phyloP scores from a whole-genome alignment of 371 early-diverging fungal genomes.

The Lichtheimia ramosa region DNA sequence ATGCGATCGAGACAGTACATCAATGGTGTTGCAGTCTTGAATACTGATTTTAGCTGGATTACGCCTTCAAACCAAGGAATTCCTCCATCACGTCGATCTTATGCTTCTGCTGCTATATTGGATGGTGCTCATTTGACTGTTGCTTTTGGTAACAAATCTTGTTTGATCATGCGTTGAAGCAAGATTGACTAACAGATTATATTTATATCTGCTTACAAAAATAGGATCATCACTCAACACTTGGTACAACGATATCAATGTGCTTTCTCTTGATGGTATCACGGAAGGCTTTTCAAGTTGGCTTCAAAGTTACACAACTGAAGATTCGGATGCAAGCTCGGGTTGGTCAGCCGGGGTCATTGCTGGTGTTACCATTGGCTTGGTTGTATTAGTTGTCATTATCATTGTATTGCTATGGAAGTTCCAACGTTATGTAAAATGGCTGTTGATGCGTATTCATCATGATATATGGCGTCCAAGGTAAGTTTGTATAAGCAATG shows the following conservation, averaged over 20 bases:
- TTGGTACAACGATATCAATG: constrained; percentile 48
- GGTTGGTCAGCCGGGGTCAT: constrained; percentile 37
- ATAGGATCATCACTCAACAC: constrained; percentile 32
- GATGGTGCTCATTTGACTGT: constrained; percentile 33
- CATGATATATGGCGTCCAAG: constrained; percentile 50
- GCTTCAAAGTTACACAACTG: constrained; percentile 31
- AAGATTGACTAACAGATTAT: background rate
- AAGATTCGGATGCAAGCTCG: constrained; percentile 6
- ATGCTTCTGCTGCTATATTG: constrained; percentile 37
- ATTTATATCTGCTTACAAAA: background rate
- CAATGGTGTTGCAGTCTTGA: constrained; percentile 33
- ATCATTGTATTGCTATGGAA: constrained; percentile 44
- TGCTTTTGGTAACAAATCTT: constrained; percentile 38
- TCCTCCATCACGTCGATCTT: constrained; percentile 41
- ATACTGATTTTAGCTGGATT: constrained; percentile 46
- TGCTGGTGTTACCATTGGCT: constrained; percentile 45
- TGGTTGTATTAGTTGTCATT: constrained; percentile 29
- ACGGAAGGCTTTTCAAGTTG: constrained; percentile 14
- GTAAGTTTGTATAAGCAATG: constrained; percentile 11
- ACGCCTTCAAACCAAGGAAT: constrained; percentile 31
- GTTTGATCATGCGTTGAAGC: background rate
- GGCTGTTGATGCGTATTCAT: constrained; percentile 38
- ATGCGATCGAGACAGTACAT: constrained; percentile 25
- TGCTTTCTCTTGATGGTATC: constrained; percentile 16
- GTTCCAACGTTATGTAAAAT: constrained; percentile 39